Base-by-base conservation (phyloP, 2,329 filamentous ascomycete genomes). In the Aulographum hederae region DNA sequence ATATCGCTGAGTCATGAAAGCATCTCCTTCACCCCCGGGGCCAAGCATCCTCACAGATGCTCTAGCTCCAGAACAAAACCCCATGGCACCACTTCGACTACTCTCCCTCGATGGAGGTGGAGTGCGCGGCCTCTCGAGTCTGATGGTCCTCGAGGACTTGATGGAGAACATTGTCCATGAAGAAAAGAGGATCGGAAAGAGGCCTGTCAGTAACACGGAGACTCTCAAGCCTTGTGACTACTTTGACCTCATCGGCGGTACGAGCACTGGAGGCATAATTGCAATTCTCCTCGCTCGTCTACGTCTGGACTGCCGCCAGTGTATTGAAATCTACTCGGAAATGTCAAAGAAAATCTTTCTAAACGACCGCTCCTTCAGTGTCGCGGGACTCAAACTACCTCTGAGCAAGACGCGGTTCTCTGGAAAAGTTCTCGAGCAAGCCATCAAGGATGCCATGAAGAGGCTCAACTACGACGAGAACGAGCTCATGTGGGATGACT, bases 401-500 rank as follows among this genome's bases (percentile, higher is more conserved):
- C 50, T 45, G 15, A 47, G 51, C 17, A 37, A 46, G 4, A 53
- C 43, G 10, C 43, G 51, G 3, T 55, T 54, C 28, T 54, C 51
- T 3, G 51, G 51, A 2, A 35, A 34, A 4, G 48, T 53, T 6
- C 42, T 55, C 0, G 52, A 52, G 29, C 42, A 44, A 16, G 48
- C 50, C 2, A 52, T 55, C 39, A 55, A 51, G 33, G 33, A 40
- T 2, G 44, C 50, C 1, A 39, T 54, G 15, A 42, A 41, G 12
- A 44, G 47, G 4, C 37, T 53, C 1, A 45, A 43, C 6, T 54
- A 50, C 26, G 36, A 43, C 18, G 45, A 51, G 32, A 35, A 54
- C 32, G 51, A 53, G 29, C 32, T 43, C n/a, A 53, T 55, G 51
- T 55, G 52, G 52, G 52, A 55, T 18, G 51, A 53, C 28, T 46